Evolutionary conservation across 768 basidiomycete species (phyloP).

Genomic region (Albatrellus ellisii): DNA sequence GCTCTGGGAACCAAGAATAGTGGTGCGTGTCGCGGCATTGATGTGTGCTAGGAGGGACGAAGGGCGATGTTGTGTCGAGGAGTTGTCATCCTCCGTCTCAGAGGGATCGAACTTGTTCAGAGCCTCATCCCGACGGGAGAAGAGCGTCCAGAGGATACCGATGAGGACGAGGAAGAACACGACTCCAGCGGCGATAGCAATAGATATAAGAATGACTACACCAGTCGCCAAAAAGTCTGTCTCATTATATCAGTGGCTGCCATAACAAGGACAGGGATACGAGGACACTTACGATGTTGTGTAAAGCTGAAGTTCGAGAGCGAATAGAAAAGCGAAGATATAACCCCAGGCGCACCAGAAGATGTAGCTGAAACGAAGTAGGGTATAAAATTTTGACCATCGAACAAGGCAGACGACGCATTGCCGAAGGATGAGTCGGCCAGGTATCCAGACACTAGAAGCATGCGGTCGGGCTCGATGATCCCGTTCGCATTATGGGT

Average conservation of each 20-base stretch:
- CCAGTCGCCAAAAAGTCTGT: slow-evolving; percentile 82
- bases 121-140: slow-evolving; percentile 70
- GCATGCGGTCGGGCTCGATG: slow-evolving; percentile 75
- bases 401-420: slow-evolving; percentile 77
- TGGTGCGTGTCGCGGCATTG: slow-evolving; percentile 77
- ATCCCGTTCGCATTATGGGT: slow-evolving; percentile 58
- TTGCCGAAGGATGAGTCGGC: slow-evolving; percentile 59
- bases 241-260: slow-evolving; percentile 9
- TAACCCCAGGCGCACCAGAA: slow-evolving; percentile 53
- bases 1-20: slow-evolving; percentile 49
- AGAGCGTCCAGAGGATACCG: slow-evolving; percentile 83
- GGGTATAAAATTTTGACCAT: slow-evolving; percentile 72
- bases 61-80: slow-evolving; percentile 58
- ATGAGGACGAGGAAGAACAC: slow-evolving; percentile 79
- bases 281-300: slow-evolving; percentile 41
- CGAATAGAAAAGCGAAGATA: slow-evolving; percentile 77
- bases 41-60: slow-evolving; percentile 85
- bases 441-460: slow-evolving; percentile 78
- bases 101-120: slow-evolving; percentile 45
- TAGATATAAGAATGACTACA: slow-evolving; percentile 91
- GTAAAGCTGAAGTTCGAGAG: slow-evolving; percentile 64
- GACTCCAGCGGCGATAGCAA: slow-evolving; percentile 91
- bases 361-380: slow-evolving; percentile 60
- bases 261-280: slow-evolving; percentile 4
- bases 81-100: slow-evolving; percentile 66